A percentile compares a stretch with the other conserved stretches of the same genome.
Conservation (phyloP, 768 basidiomycete genomes). For the Bullera alba region DNA sequence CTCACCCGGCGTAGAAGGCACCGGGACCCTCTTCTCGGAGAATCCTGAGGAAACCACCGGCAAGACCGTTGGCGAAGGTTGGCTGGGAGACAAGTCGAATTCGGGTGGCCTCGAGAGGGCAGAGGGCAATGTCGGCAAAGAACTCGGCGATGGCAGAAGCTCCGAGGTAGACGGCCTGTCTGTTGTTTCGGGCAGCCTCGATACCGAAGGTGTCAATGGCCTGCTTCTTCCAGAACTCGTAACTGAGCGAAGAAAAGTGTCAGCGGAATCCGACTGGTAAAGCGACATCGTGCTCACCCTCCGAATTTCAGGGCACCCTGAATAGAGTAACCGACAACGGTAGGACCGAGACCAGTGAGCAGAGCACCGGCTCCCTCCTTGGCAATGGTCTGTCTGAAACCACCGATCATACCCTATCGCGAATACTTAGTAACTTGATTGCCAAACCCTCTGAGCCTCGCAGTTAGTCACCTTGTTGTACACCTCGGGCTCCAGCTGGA, state of each 20-base stretch:
- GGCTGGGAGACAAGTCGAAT: slow-evolving; percentile 50
- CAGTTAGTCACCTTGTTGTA: slow-evolving; percentile 43
- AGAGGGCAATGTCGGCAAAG: slow-evolving; percentile 92
- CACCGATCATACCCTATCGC: slow-evolving; percentile 67
- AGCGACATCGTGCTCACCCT: slow-evolving; percentile 49
- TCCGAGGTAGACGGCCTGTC: slow-evolving; percentile 79
- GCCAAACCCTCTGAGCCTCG: background rate
- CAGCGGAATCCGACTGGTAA: background rate
- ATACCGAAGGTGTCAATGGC: slow-evolving; percentile 81
- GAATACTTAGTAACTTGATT: background rate
- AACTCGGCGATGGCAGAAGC: slow-evolving; percentile 92
- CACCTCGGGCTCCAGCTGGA: slow-evolving; percentile 69
- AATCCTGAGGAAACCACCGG: slow-evolving; percentile 47
- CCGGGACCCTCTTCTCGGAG: slow-evolving; percentile 47
- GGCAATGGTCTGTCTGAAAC: slow-evolving; percentile 73
- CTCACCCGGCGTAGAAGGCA: slow-evolving; percentile 49
- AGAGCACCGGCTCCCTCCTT: slow-evolving; percentile 82
- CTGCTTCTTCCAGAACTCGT: slow-evolving; percentile 89
- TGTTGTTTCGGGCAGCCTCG: slow-evolving; percentile 65
- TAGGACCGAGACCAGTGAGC: slow-evolving; percentile 92
- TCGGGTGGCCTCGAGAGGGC: slow-evolving; percentile 67
- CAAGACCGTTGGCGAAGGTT: slow-evolving; percentile 48
- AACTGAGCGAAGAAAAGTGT: slow-evolving; percentile 47
- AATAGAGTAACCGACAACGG: slow-evolving; percentile 84
- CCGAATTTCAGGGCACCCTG: slow-evolving; percentile 99